A percentile compares a stretch with the other conserved stretches of the same genome.
Evolutionary conservation across 768 basidiomycete species (phyloP).

Genomic region (Erythrobasidium yunnanense): DNA sequence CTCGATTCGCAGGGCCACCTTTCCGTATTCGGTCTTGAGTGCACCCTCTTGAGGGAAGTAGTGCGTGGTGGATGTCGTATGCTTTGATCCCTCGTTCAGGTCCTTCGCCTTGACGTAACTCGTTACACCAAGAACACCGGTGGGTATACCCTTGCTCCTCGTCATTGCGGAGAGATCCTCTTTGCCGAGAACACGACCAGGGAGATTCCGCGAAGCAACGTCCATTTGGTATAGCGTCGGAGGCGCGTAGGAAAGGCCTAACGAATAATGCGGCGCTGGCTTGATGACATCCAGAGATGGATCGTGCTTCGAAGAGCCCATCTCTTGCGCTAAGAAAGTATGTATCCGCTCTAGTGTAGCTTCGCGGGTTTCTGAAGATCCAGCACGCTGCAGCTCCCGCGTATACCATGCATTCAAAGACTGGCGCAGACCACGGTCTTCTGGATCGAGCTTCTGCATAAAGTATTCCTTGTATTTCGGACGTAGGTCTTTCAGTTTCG

Average conservation of each 20-base stretch:
- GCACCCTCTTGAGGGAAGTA: no score
- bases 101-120: no score
- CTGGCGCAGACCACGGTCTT: background rate
- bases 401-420: background rate
- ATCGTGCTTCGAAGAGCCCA: background rate
- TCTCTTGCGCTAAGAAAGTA: background rate
- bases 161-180: background rate
- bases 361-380: no score
- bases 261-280: background rate
- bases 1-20: no score
- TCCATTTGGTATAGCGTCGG: slow-evolving; percentile 17
- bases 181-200: background rate
- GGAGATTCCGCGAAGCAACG: background rate
- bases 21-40: no score
- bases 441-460: background rate
- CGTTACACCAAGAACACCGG: background rate
- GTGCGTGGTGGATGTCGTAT: no score
- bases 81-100: no score
- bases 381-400: background rate
- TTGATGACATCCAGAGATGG: background rate
- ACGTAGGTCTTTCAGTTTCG: background rate
- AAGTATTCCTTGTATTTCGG: background rate
- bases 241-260: slow-evolving; percentile 13
- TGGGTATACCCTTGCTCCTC: background rate
- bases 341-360: background rate